Evolutionary conservation across 1,284 basidiomycete species (phyloP).

Genomic region (Xerocomus nothofagi): DNA sequence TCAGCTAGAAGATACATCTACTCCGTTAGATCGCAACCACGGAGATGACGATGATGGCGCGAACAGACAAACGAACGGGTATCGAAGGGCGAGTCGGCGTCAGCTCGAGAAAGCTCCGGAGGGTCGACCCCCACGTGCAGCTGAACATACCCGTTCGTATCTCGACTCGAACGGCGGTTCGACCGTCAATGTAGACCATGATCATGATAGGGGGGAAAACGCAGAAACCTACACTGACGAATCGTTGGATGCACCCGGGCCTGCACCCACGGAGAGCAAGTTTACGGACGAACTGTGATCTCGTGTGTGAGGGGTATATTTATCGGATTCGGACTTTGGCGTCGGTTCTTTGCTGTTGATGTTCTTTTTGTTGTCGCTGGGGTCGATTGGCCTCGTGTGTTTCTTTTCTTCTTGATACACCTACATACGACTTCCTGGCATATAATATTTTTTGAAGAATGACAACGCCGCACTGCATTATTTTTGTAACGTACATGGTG

Average conservation of each 20-base stretch:
- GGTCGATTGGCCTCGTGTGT: too few relatives aligned
- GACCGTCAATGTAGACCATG: constrained; percentile 18
- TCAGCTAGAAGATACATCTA: constrained; percentile 41
- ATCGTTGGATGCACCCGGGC: constrained; percentile 30
- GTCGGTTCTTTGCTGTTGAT: neutral
- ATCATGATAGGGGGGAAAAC: constrained; percentile 11
- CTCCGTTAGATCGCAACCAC: constrained; percentile 16
- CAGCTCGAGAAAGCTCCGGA: constrained; percentile 74
- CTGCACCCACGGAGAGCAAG: constrained; percentile 43
- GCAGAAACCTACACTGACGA: constrained; percentile 10
- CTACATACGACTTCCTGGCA: neutral
- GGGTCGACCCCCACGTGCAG: constrained; percentile 42
- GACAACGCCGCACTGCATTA: neutral
- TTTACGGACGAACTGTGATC: constrained; percentile 37
- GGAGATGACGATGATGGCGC: neutral
- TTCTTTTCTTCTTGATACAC: neutral
- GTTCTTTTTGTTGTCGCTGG: neutral
- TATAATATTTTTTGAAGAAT: neutral
- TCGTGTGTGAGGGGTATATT: neutral
- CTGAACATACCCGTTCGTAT: constrained; percentile 21
- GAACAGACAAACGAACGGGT: constrained; percentile 34
- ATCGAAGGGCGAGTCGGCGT: constrained; percentile 53
- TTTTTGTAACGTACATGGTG: too few relatives aligned
- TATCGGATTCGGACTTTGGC: neutral
- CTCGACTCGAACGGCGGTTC: constrained; percentile 19